phyloP scores from a whole-genome alignment of 225 moss, liverwort and hornwort genomes.

The Sphagnum tenellum region DNA sequence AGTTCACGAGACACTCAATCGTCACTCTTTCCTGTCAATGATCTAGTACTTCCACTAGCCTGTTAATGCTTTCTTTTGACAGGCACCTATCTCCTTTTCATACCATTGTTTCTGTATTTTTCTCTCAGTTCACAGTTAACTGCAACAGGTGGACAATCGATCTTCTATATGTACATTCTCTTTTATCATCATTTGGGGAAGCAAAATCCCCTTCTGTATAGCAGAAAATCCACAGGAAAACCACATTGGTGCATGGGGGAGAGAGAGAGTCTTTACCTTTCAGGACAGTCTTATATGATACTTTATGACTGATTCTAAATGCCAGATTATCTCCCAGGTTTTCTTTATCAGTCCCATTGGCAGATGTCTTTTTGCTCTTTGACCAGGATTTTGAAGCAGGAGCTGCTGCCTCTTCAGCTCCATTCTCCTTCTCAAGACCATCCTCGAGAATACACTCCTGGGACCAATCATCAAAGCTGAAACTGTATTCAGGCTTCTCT shows the following conservation, averaged over 20 bases:
- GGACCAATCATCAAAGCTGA: slow-evolving; percentile 1
- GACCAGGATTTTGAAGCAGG: slow-evolving; percentile 22
- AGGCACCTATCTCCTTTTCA: too few species aligned
- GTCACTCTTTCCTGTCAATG: neutral
- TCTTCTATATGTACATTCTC: too few species aligned
- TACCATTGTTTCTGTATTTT: too few species aligned
- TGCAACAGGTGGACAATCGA: too few species aligned
- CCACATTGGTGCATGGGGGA: neutral
- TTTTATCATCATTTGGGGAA: too few species aligned
- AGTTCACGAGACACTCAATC: slow-evolving; percentile 7
- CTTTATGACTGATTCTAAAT: slow-evolving; percentile 98
- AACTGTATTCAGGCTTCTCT: too few species aligned
- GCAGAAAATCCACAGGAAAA: neutral
- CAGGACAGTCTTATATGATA: slow-evolving; percentile 93
- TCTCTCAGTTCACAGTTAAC: neutral
- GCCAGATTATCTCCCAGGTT: slow-evolving; percentile 60
- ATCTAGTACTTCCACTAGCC: too few species aligned
- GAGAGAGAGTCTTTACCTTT: slow-evolving; percentile 43
- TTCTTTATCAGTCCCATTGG: slow-evolving; percentile 60
- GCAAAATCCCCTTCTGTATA: too few species aligned
- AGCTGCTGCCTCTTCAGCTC: slow-evolving; percentile 51
- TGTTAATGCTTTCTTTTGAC: too few species aligned
- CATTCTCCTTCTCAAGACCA: slow-evolving; percentile 43
- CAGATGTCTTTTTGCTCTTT: slow-evolving; percentile 40
- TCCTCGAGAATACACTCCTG: slow-evolving; percentile 92